Evolutionary conservation across 208 protist species (phyloP), one percentile per base, ranked within the genome.

Genomic region (Acanthamoeba castellanii): DNA sequence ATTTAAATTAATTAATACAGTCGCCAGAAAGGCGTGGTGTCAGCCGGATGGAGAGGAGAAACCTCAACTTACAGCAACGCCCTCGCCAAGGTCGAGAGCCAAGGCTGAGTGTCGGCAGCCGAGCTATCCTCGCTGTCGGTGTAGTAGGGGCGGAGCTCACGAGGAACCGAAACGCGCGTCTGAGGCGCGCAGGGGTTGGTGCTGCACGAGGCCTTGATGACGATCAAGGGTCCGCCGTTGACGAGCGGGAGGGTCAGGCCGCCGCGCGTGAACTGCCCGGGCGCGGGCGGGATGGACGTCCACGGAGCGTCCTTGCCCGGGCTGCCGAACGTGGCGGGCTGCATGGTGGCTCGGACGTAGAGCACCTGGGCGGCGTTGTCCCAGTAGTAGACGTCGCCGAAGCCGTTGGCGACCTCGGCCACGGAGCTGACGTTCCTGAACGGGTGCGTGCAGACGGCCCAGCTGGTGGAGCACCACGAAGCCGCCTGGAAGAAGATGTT

Each of bases 301-400:
- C 74, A 82, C 16, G 74, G 74, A 42, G n/a, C 37, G 74, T 42
- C 42, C 8, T 14, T 52, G 42, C 42, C 42, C 74, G 74, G 37
- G 20, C 42, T 82, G 37, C 37, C 37, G 20, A 42, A 82, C 18
- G 32, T 16, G 74, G 16, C 74, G 34, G n/a, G 74, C 74, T 82
- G 74, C 74, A 82, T 82, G 74, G 74, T 82, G 74, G 74, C 74
- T 25, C 74, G 74, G 74, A 82, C 30, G 42, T 82, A 82, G 37
- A 82, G 74, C 74, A 82, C 32, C 11, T 27, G 74, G 34, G 74
- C 74, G 8, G 74, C n/a, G 20, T 82, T 82, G 42, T 82, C 37
- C 74, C 74, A 82, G 42, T n/a, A 82, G 74, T 82, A 82, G 74
- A 82, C 74, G 74, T 82, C 74, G 74, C 74, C 74, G 18, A 82